Percentiles rank a stretch among this genome's conserved stretches.
These are phyloP conservation scores for Verticillium longisporum DNA, from an alignment of 2,329 filamentous ascomycete species.

Conservation along the genomic window DNA sequence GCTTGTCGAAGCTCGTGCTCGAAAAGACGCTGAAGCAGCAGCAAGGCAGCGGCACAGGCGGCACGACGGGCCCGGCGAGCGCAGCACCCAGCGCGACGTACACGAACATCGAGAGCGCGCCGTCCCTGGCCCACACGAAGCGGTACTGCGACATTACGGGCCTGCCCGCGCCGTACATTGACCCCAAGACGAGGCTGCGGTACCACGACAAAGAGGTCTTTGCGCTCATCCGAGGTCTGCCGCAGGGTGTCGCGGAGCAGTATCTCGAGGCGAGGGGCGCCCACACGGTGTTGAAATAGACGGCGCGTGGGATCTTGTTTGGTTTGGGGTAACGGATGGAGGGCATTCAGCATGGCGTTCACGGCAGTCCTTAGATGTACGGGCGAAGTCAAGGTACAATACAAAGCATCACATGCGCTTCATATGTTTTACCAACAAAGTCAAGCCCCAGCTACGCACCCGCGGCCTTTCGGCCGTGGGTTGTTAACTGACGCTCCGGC, in stretches of 20 bases:
- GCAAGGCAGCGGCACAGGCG: constrained; percentile 33
- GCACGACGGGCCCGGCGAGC: constrained; percentile 58
- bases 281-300: constrained; percentile 84
- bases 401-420: not conserved
- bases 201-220: constrained; percentile 96
- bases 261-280: constrained; percentile 87
- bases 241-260: constrained; percentile 76
- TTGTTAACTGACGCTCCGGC: constrained; percentile 94
- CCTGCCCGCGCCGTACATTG: constrained; percentile 81
- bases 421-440: constrained; percentile 80
- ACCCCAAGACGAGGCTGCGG: constrained; percentile 87
- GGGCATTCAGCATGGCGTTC: not conserved
- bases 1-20: constrained; percentile 78
- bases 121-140: constrained; percentile 75
- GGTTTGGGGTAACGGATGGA: not conserved
- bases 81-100: constrained; percentile 74
- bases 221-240: constrained; percentile 69
- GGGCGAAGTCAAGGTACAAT: not conserved
- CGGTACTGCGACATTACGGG: constrained; percentile 97
- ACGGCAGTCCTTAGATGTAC: not conserved
- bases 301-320: not conserved
- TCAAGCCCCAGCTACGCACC: constrained; percentile 93
- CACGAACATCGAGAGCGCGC: constrained; percentile 93
- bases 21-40: constrained; percentile 63
- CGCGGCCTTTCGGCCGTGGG: constrained; percentile 66